Evolutionary conservation across 495 filamentous ascomycete genomes (phyloP), one percentile per base, ranked within the genome.

Genomic region (Penicillium diatomitis): DNA sequence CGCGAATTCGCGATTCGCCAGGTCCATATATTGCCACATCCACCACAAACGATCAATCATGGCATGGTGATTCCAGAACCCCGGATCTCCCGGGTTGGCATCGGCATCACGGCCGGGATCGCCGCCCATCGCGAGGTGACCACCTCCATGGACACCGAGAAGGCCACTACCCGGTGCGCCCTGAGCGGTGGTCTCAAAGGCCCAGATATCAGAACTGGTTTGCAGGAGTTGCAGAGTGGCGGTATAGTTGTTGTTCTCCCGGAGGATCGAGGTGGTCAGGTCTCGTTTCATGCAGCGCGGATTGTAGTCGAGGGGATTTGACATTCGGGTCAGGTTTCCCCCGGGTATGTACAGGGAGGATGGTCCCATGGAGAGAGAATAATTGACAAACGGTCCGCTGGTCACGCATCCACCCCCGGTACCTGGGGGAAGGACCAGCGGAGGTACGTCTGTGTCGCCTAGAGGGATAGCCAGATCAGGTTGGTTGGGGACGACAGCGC

Each of bases 1-100:
- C 28, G 63, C 68, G 51, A 70, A 61, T 45, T 54, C 58, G 4
- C 81, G 66, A 20, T 67, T 64, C 45, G 54, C 43, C 20, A 68
- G 59, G 53, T 86, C 74, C 45, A 76, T 55, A 42, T 71, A 77
- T 66, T 88, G 83, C 85, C 85, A 88, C 29, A 81, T 80, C 76
- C 80, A 84, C 70, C 75, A 88, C 4, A 80, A 57, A 35, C 79
- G 77, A 62, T 88, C 86, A 47, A 90, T 76, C 70, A 80, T 78
- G 4, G 73, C 78, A 59, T 88, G 85, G 61, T 87, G 84, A 20
- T 83, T 70, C 55, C 69, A 88, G 64, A 88, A 88, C 8, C 69
- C 74, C 5, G 84, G 83, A 49, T 87, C 85, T 5, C 79, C 78
- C 3, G 82, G 76, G 31, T 73, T 79, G 12, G 68, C 70, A 52